Conservation (phyloP, 176 grass and related monocot genomes). For the Oryza rufipogon region DNA sequence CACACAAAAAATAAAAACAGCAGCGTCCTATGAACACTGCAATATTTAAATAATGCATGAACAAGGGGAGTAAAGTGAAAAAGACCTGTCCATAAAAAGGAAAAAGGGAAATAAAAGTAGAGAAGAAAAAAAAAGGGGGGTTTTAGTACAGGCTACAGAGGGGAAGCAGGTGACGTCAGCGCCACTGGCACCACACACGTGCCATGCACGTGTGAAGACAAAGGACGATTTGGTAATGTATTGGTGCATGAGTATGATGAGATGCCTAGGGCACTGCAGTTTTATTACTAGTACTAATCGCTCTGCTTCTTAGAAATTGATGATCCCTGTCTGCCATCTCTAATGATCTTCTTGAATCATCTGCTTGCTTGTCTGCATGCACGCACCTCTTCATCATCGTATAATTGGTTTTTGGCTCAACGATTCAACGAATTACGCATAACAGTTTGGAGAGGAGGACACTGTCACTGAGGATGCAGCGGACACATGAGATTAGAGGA, state of each 20-base stretch:
- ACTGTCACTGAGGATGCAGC: too few species aligned
- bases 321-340: not conserved
- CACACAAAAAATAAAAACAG: too few species aligned
- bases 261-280: not conserved
- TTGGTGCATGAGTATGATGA: not conserved
- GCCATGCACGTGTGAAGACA: conserved; percentile 51
- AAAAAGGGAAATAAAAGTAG: conserved; percentile 38
- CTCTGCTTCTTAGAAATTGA: not conserved
- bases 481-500: too few species aligned
- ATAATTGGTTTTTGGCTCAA: too few species aligned
- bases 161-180: conserved; percentile 41
- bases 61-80: conserved; percentile 17
- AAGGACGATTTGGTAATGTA: conserved; percentile 11
- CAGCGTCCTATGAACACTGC: too few species aligned
- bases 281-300: not conserved
- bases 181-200: conserved; percentile 52
- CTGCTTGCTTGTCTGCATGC: too few species aligned
- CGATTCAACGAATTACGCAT: too few species aligned
- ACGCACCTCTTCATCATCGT: too few species aligned
- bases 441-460: too few species aligned
- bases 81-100: conserved; percentile 40
- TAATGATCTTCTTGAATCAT: not conserved
- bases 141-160: not conserved
- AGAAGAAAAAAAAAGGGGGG: conserved; percentile 9
- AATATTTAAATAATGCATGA: not conserved